A percentile compares a stretch with the other conserved stretches of the same genome.
Evolutionary conservation across 352 stramenopile genomes (phyloP).

Genomic region (Globisporangium solare): DNA sequence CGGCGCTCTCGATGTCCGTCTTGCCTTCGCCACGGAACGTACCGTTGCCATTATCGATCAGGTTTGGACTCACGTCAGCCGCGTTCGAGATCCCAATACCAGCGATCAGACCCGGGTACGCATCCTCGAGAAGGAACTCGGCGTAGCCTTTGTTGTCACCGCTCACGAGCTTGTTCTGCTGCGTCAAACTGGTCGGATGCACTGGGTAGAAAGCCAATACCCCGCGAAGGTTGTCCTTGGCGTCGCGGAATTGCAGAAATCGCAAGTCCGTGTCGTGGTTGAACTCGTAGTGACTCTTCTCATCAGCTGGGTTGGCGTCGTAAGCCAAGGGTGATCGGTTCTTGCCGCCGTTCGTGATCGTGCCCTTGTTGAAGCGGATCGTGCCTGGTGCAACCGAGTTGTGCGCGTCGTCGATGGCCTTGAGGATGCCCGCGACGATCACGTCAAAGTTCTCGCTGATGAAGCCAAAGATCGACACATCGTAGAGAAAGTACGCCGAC

Average conservation of each 20-base stretch:
- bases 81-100: conserved; percentile 37
- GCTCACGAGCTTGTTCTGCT: conserved; percentile 60
- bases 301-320: conserved; percentile 50
- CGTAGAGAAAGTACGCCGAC: conserved; percentile 69
- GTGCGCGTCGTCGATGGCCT: conserved; percentile 52
- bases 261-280: conserved; percentile 70
- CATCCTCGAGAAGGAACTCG: conserved; percentile 32
- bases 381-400: conserved; percentile 33
- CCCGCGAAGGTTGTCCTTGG: conserved; percentile 30
- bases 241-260: conserved; percentile 41
- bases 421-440: conserved; percentile 60
- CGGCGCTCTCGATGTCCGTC: conserved; percentile 24
- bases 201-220: conserved; percentile 65
- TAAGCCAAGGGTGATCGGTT: conserved; percentile 69
- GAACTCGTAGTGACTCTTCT: conserved; percentile 44
- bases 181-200: conserved; percentile 70
- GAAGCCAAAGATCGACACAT: conserved; percentile 31
- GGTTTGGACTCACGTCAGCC: conserved; percentile 35
- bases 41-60: conserved; percentile 32
- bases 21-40: conserved; percentile 32
- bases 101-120: conserved; percentile 20
- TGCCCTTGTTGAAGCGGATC: conserved; percentile 31
- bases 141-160: conserved; percentile 74
- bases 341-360: conserved; percentile 31
- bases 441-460: conserved; percentile 50